Evolutionary conservation across 2,329 filamentous ascomycete genomes (phyloP), one percentile per base, ranked within the genome.

Genomic region (Aspergillus novofumigatus): DNA sequence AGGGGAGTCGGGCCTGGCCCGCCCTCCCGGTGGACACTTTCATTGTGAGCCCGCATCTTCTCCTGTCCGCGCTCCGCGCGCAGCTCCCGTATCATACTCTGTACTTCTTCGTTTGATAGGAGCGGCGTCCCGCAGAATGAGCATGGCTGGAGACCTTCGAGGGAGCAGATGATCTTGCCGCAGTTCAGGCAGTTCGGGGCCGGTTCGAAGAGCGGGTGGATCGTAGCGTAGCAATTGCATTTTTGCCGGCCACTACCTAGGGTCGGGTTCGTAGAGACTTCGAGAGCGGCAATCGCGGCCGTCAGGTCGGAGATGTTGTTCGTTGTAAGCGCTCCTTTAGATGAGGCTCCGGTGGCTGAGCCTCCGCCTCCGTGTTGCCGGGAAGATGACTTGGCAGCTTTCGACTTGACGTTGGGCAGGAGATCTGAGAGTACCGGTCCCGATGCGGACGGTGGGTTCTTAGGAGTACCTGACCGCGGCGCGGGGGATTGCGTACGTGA

Each of bases 91-190:
- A 97, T 89, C 85, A 99, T 96, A 35, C 83, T 85, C 67, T 95
- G 88, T 9, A 96, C 85, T 54, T 97, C 92, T 3, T 83, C 77
- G 0, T 84, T 72, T 29, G 82, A 87, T 7, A 99, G 78, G 0
- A 99, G 78, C 0, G 91, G 85, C 0, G 83, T 81, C 0, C 86
- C 86, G 76, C 94, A 99, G 69, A 90, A 97, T 0, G 93, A 97
- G 73, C 94, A 99, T 0, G 93, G 93, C 0, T 93, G 93, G 0
- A 97, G 81, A 0, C 94, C 94, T 74, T 99, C 92, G 68, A 94
- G 92, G 25, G 96, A 86, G 72, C 94, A 99, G 54, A 97, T 88
- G 11, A 99, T 91, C 72, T 97, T 97, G 58, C 94, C 94, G 67
- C 94, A 99, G 48, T 83, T 87, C 17, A 95, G 78, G 70, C 94